Evolutionary conservation across 371 early-diverging fungal genomes (phyloP).

Genomic region (Haplosporangium sp.): DNA sequence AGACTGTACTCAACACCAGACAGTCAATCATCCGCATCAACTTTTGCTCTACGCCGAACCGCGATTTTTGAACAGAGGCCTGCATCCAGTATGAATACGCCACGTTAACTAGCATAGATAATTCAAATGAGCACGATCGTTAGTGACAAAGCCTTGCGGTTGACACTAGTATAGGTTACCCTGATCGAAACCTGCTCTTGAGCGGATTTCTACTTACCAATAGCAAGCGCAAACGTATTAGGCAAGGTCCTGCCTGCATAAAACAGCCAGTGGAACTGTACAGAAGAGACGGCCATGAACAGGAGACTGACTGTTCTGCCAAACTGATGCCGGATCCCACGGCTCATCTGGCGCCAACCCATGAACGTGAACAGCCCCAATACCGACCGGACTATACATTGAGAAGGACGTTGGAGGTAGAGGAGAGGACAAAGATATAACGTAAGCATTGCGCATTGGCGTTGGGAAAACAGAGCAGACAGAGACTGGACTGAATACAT

Average conservation of each 20-base stretch:
- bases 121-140: not conserved
- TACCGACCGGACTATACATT: slow-evolving; percentile 58
- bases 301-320: slow-evolving; percentile 65
- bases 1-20: slow-evolving; percentile 70
- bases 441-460: not conserved
- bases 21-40: slow-evolving; percentile 65
- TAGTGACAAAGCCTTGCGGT: not conserved
- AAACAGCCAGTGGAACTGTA: slow-evolving; percentile 90
- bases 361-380: slow-evolving; percentile 64
- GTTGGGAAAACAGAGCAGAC: too few species aligned
- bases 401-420: not conserved
- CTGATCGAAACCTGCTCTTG: too few species aligned
- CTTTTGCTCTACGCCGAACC: slow-evolving; percentile 23
- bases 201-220: slow-evolving; percentile 49
- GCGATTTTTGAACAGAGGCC: slow-evolving; percentile 26
- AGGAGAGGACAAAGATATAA: slow-evolving; percentile 2
- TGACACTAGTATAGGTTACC: not conserved
- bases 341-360: slow-evolving; percentile 58
- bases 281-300: slow-evolving; percentile 69
- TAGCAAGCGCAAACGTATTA: slow-evolving; percentile 85
- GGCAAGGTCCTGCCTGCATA: slow-evolving; percentile 91
- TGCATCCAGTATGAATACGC: slow-evolving; percentile 52
- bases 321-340: slow-evolving; percentile 62
- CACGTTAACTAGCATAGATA: slow-evolving; percentile 28
- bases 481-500: too few species aligned